Evolutionary conservation across 139 green algal genomes (phyloP).

Genomic region (Chlamydomonas sphaeroides): DNA sequence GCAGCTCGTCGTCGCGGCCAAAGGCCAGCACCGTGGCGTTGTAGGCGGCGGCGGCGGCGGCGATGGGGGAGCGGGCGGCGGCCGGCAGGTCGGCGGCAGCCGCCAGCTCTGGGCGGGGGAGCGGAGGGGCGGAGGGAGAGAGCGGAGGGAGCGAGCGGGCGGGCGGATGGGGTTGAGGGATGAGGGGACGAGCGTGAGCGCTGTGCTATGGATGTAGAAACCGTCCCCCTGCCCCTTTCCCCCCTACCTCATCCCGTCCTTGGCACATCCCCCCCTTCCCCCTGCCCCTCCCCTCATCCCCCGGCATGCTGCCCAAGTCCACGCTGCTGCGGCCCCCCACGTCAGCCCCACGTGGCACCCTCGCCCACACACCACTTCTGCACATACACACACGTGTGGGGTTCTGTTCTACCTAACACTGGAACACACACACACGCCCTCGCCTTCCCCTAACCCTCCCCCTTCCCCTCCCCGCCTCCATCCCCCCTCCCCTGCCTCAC

Average conservation of each 20-base stretch:
- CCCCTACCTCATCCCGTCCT: too few relatives aligned
- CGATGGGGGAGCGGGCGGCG: not conserved
- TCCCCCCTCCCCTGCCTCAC: not conserved
- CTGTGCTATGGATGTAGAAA: too few relatives aligned
- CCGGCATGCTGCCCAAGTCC: not conserved
- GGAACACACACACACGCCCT: too few relatives aligned
- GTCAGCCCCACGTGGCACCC: too few relatives aligned
- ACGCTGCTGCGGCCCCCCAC: too few relatives aligned
- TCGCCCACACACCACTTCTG: too few relatives aligned
- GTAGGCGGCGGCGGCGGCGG: slow-evolving; percentile 2
- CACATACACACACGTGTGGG: too few relatives aligned
- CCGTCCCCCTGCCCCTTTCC: too few relatives aligned
- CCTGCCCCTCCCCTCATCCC: not conserved
- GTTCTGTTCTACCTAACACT: too few relatives aligned
- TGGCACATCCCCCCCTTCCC: not conserved
- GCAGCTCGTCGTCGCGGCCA: slow-evolving; percentile 1
- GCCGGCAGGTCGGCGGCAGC: not conserved
- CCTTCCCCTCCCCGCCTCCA: too few relatives aligned
- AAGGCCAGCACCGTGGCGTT: slow-evolving; percentile 13
- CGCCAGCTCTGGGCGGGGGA: slow-evolving; percentile 16
- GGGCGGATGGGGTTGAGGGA: not conserved
- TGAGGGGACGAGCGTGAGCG: too few relatives aligned
- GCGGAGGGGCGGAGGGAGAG: not conserved
- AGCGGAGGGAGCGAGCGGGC: not conserved
- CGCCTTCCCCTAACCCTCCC: too few relatives aligned